These are phyloP conservation scores for Sarocladiaceae sp. DNA, from an alignment of 2,329 filamentous ascomycete genomes.

Conservation along the genomic window DNA sequence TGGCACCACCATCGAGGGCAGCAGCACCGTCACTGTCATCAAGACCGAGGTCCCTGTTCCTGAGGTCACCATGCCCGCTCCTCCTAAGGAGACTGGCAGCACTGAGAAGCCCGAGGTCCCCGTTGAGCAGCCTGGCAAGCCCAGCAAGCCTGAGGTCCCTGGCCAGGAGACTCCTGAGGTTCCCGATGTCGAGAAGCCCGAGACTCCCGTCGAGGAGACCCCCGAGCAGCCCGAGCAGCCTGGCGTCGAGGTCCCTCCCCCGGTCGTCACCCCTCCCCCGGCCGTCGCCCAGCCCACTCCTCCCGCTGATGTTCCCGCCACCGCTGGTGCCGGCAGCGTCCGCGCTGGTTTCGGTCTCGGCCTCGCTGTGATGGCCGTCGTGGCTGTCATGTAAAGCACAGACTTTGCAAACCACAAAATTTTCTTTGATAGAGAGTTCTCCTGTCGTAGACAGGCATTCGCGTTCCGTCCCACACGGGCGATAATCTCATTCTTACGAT, in stretches of 20 bases:
- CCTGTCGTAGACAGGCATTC: constrained; percentile 15
- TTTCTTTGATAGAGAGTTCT: constrained; percentile 10
- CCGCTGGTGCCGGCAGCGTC: constrained; percentile 33
- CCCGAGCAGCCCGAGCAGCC: constrained; percentile 19
- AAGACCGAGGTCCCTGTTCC: constrained; percentile 50
- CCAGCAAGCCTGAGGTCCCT: constrained; percentile 30
- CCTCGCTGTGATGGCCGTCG: constrained; percentile 38
- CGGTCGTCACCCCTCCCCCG: constrained; percentile 33
- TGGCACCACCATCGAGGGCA: constrained; percentile 41
- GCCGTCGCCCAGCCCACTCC: constrained; percentile 13
- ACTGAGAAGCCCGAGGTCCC: constrained; percentile 8
- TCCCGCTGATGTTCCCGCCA: constrained; percentile 18
- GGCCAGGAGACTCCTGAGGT: constrained; percentile 41
- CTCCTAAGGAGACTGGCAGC: constrained; percentile 12
- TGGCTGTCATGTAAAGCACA: constrained; percentile 41
- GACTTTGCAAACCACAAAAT: constrained; percentile 11
- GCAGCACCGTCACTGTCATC: constrained; percentile 44
- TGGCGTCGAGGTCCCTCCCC: constrained; percentile 20
- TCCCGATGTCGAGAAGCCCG: neutral
- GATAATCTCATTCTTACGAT: constrained; percentile 51
- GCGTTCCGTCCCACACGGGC: constrained; percentile 10
- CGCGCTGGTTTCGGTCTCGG: constrained; percentile 42
- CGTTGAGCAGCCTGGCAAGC: neutral
- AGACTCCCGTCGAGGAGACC: constrained; percentile 46
- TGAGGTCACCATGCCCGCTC: constrained; percentile 45